Evolutionary conservation across 2,329 filamentous ascomycete species (phyloP), one percentile per base, ranked within the genome.

Genomic region (Colletotrichum viniferum): DNA sequence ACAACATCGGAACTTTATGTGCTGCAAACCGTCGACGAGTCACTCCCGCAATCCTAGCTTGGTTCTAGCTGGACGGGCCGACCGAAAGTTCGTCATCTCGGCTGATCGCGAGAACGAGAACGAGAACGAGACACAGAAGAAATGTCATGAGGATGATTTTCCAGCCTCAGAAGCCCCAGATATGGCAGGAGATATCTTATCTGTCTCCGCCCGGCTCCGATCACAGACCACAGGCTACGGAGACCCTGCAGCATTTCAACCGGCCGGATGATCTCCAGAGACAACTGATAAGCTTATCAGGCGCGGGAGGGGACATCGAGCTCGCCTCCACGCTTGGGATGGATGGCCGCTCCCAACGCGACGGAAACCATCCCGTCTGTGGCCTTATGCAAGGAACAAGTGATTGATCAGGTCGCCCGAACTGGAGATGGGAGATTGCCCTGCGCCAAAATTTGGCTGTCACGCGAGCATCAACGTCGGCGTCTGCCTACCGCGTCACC

Each of bases 321-420:
- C 73, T 67, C 28, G 28, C 36, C 12, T 34, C 26, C 52, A 58
- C 24, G 24, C 28, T 30, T 64, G 74, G 64, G 60, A 55, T 48
- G 67, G 36, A 72, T 43, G 60, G 63, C 30, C 55, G 48, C 56
- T 28, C 52, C 64, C 52, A 56, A 58, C 14, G 71, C 66, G 65
- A 74, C 74, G 65, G 71, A 65, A 67, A 61, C 60, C 52, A 36
- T 36, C 28, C 60, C 65, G 21, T 74, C 65, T 76, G 74, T 76
- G 62, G 60, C 63, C 65, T 71, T 61, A 76, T 74, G 74, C 74
- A 76, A 76, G 74, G 71, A 62, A 76, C 71, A 68, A 64, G 63
- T 64, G 58, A 69, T 73, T 24, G 16, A 72, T 32, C 32, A 12
- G n/a, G 30, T 48, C 69, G 36, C 30, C 56, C 32, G n/a, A 58